These are phyloP conservation scores for Isoetes taiwanensis DNA, from an alignment of 75 land plant genomes.

Conservation along the genomic window DNA sequence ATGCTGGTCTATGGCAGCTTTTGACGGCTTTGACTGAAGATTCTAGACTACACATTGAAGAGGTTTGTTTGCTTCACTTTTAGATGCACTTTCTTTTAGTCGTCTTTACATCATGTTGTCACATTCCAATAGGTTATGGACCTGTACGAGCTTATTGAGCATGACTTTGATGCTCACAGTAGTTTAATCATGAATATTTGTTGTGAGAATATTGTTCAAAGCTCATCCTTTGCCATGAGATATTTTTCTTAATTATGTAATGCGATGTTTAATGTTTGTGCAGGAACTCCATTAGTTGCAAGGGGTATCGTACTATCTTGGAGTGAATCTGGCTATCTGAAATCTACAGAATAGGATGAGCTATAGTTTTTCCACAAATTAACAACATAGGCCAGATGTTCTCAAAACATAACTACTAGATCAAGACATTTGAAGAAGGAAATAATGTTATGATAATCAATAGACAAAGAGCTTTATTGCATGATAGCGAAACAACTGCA, in stretches of 20 bases:
- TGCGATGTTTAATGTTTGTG: slow-evolving; percentile 11
- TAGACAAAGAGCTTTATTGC: too few relatives aligned
- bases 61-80: slow-evolving; percentile 60
- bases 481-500: too few relatives aligned
- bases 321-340: slow-evolving; percentile 65
- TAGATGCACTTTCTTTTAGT: too few relatives aligned
- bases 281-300: slow-evolving; percentile 69
- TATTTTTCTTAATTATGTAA: too few relatives aligned
- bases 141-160: slow-evolving; percentile 73
- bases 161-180: slow-evolving; percentile 50
- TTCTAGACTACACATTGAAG: slow-evolving; percentile 84
- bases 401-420: too few relatives aligned
- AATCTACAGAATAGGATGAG: too few relatives aligned
- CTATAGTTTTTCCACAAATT: too few relatives aligned
- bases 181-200: slow-evolving; percentile 54
- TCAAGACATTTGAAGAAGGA: too few relatives aligned
- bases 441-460: too few relatives aligned
- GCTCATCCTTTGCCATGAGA: slow-evolving; percentile 21
- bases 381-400: too few relatives aligned
- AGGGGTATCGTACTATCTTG: slow-evolving; percentile 79
- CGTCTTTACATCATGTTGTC: too few relatives aligned
- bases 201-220: slow-evolving; percentile 63
- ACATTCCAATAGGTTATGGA: slow-evolving; percentile 94
- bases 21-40: slow-evolving; percentile 92
- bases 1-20: slow-evolving; percentile 75